Percentiles rank a stretch among this genome's conserved stretches.
Conservation (phyloP, 768 basidiomycete species). For the Lanmaoa pseudosensibilis region DNA sequence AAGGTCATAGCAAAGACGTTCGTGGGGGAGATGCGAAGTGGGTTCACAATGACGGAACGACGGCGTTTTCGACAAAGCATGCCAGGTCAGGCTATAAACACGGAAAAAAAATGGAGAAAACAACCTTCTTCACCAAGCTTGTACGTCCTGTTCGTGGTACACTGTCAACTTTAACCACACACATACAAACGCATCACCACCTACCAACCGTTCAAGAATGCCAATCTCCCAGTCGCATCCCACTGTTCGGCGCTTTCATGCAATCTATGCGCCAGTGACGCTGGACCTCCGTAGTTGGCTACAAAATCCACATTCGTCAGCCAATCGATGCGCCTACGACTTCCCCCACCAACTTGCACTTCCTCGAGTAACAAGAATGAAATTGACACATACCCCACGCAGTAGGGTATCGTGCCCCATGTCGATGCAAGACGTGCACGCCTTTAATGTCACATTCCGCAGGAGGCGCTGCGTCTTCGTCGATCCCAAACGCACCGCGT, state of each 20-base stretch:
- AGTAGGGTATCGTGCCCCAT: slow-evolving; percentile 78
- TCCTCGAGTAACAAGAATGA: background rate
- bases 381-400: slow-evolving; percentile 49
- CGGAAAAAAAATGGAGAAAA: background rate
- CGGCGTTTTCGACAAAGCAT: background rate
- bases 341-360: background rate
- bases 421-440: slow-evolving; percentile 77
- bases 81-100: background rate
- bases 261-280: slow-evolving; percentile 55
- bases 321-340: background rate
- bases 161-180: background rate
- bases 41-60: no score
- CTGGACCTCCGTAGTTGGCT: slow-evolving; percentile 65
- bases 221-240: slow-evolving; percentile 63
- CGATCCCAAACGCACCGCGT: slow-evolving; percentile 64
- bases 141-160: slow-evolving; percentile 61
- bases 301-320: background rate
- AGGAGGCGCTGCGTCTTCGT: slow-evolving; percentile 70
- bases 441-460: slow-evolving; percentile 70
- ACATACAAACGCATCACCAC: slow-evolving; percentile 19
- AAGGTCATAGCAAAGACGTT: background rate
- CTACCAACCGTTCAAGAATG: slow-evolving; percentile 83
- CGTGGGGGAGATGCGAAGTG: background rate
- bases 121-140: slow-evolving; percentile 85
- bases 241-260: slow-evolving; percentile 55